phyloP scores from a whole-genome alignment of 345 rosid species.

The Kandelia obovata region DNA sequence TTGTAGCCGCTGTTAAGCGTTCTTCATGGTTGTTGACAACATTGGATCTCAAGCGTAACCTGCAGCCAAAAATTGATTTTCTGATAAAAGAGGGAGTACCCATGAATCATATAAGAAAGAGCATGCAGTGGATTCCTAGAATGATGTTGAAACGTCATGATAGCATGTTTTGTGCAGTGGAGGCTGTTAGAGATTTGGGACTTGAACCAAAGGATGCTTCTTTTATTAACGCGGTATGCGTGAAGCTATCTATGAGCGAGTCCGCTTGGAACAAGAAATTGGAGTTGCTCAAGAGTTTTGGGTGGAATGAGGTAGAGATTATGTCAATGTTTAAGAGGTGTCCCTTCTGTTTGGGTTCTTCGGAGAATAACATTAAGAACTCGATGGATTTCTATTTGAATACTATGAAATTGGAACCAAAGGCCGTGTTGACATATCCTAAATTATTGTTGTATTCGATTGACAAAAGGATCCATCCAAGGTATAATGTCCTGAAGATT shows the following conservation, averaged over 20 bases:
- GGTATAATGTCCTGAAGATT: constrained; percentile 17
- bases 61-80: constrained; percentile 23
- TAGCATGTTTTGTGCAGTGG: constrained; percentile 9
- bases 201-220: constrained; percentile 12
- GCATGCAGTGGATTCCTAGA: constrained; percentile 4
- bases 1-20: constrained; percentile 18
- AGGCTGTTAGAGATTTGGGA: constrained; percentile 17
- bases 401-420: constrained; percentile 9
- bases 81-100: constrained; percentile 26
- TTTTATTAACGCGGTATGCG: constrained; percentile 19
- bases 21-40: constrained; percentile 11
- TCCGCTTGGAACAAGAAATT: constrained; percentile 21
- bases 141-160: not conserved
- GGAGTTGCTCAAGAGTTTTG: constrained; percentile 23
- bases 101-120: not conserved
- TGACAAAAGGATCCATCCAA: constrained; percentile 21
- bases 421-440: constrained; percentile 10
- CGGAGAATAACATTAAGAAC: constrained; percentile 8
- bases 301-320: constrained; percentile 26
- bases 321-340: constrained; percentile 18
- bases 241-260: constrained; percentile 8
- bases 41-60: not conserved
- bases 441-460: constrained; percentile 8
- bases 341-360: not conserved
- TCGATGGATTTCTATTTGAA: constrained; percentile 17